Conservation (phyloP, 2,329 filamentous ascomycete species). For the Botrytis galanthina region DNA sequence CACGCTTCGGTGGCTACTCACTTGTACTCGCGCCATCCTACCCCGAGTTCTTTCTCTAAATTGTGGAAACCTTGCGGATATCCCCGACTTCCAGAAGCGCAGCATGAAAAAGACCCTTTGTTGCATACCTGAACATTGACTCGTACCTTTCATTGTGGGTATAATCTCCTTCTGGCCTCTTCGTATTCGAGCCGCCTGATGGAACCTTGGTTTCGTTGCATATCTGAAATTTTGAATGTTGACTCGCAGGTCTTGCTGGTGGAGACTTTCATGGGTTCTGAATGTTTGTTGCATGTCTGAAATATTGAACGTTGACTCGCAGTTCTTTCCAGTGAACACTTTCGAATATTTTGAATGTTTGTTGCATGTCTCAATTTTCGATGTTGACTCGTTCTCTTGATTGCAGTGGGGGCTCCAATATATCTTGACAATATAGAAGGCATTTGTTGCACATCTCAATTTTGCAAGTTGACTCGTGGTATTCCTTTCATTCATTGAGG, state of each 20-base stretch:
- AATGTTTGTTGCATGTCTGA: slow-evolving; percentile 1
- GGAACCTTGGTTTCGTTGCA: slow-evolving; percentile 1
- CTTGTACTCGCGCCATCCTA: neutral
- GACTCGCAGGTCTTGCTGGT: slow-evolving; percentile 1
- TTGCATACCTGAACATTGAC: neutral
- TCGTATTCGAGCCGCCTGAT: neutral
- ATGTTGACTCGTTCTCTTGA: neutral
- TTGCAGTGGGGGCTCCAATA: neutral
- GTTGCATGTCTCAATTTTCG: neutral
- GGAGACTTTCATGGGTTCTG: neutral
- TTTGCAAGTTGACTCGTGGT: neutral
- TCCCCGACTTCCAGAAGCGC: neutral
- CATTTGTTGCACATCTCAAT: neutral
- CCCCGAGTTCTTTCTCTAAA: neutral
- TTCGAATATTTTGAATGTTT: neutral
- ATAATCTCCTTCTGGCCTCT: neutral
- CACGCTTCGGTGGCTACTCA: neutral
- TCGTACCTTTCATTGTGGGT: neutral
- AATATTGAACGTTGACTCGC: slow-evolving; percentile 3
- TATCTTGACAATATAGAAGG: neutral
- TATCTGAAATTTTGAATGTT: neutral
- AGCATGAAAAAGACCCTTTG: neutral
- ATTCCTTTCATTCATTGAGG: neutral
- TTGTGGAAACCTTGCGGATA: neutral
- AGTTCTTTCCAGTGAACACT: neutral